phyloP scores from a whole-genome alignment of 768 basidiomycete genomes.

The Fibroporia radiculosa region DNA sequence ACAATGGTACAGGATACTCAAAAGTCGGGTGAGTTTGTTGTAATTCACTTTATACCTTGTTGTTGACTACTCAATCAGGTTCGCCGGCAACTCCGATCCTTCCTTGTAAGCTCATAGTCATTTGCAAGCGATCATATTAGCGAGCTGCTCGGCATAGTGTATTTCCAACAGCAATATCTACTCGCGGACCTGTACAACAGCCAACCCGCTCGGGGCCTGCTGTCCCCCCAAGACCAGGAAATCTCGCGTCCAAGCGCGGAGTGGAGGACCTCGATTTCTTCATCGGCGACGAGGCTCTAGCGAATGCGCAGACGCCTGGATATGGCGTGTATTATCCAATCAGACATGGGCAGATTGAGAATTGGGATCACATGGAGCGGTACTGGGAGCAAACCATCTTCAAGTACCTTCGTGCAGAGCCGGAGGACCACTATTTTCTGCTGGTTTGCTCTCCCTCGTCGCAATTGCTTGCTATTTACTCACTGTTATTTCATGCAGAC shows the following conservation, averaged over 20 bases:
- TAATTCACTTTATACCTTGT: neutral
- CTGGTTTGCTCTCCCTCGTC: too few species aligned
- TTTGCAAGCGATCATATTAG: too few species aligned
- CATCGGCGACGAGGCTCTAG: conserved; percentile 97
- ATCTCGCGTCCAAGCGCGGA: conserved; percentile 93
- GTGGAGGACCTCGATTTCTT: conserved; percentile 99
- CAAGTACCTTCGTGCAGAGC: conserved; percentile 97
- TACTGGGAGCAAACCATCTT: conserved; percentile 99
- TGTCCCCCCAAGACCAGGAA: conserved; percentile 77
- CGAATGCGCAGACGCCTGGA: conserved; percentile 89
- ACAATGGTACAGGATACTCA: conserved; percentile 96
- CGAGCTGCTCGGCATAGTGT: too few species aligned
- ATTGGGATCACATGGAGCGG: conserved; percentile 98
- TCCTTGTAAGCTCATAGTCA: conserved; percentile 87
- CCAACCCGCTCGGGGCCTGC: conserved; percentile 61
- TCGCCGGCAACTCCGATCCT: conserved; percentile 98
- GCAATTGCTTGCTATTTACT: too few species aligned
- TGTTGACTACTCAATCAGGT: conserved; percentile 37
- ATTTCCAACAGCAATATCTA: conserved; percentile 97
- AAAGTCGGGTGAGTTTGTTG: conserved; percentile 76
- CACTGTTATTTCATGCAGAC: too few species aligned
- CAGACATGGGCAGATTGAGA: conserved; percentile 95
- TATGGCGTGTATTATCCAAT: conserved; percentile 97
- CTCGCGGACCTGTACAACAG: conserved; percentile 63
- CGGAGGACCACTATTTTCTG: conserved; percentile 98